Conservation (phyloP, 164 flowering plant species). For the Chimonanthus salicifolius region DNA sequence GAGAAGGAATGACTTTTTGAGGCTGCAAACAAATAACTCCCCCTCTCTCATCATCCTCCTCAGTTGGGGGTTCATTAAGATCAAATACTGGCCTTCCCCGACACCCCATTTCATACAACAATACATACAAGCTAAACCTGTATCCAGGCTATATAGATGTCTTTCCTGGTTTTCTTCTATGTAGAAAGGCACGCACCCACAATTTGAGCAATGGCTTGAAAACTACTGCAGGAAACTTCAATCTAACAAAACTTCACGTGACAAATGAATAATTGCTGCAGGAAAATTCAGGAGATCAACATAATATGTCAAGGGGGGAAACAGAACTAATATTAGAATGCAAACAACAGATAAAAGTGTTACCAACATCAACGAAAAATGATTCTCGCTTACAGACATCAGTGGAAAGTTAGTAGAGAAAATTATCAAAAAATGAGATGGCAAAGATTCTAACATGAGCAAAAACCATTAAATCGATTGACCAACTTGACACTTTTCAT, state of each 20-base stretch:
- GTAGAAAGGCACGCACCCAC: constrained; percentile 25
- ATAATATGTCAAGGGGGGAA: not conserved
- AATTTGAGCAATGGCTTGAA: not conserved
- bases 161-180: constrained; percentile 17
- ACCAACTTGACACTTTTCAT: not conserved
- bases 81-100: constrained; percentile 80
- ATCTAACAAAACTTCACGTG: not conserved
- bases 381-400: not conserved
- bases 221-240: not conserved
- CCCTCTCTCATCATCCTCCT: constrained; percentile 54
- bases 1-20: constrained; percentile 52
- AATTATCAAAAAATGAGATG: not conserved
- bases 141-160: constrained; percentile 2
- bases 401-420: not conserved
- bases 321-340: not conserved
- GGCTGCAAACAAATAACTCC: constrained; percentile 45
- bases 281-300: not conserved
- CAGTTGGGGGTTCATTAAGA: constrained; percentile 91
- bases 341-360: not conserved
- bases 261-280: not conserved
- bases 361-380: not conserved
- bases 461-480: too few relatives aligned
- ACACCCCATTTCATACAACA: constrained; percentile 69
- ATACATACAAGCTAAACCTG: constrained; percentile 43
- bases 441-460: not conserved